A percentile compares a stretch with the other conserved stretches of the same genome.
These are phyloP conservation scores for Suhomyces panamericanus DNA, from an alignment of 1,139 yeast species.

Conservation along the genomic window DNA sequence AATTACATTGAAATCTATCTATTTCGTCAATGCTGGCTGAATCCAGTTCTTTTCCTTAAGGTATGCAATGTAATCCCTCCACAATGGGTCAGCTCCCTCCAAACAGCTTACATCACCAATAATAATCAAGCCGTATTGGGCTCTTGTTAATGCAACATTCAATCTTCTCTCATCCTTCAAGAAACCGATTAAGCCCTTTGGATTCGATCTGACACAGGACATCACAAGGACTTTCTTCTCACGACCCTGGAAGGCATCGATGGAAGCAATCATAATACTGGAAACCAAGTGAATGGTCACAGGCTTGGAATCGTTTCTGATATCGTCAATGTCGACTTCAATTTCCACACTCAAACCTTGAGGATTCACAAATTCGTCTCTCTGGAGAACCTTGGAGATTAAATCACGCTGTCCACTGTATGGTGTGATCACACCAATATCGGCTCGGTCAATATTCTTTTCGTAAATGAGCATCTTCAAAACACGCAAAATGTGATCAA, in stretches of 20 bases:
- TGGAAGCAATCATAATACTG: conserved; percentile 67
- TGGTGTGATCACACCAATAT: conserved; percentile 70
- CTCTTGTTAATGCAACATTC: conserved; percentile 66
- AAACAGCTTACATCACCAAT: conserved; percentile 59
- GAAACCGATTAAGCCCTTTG: conserved; percentile 54
- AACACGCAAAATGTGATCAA: conserved; percentile 44
- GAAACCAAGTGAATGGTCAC: conserved; percentile 61
- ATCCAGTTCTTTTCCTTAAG: conserved; percentile 17
- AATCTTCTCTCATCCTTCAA: conserved; percentile 57
- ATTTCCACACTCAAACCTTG: conserved; percentile 45
- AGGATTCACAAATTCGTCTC: conserved; percentile 59
- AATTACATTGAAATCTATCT: no score
- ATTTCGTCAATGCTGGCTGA: neutral
- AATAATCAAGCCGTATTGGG: conserved; percentile 54
- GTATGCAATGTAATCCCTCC: conserved; percentile 52
- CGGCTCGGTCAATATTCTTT: conserved; percentile 48
- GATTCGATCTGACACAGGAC: conserved; percentile 62
- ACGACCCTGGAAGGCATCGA: conserved; percentile 69
- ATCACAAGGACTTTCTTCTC: conserved; percentile 60
- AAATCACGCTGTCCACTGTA: conserved; percentile 72
- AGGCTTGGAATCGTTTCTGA: conserved; percentile 49
- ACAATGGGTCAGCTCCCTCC: conserved; percentile 46
- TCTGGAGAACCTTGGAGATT: conserved; percentile 50
- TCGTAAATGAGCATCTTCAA: conserved; percentile 53
- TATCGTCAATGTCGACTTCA: conserved; percentile 58